These are phyloP conservation scores for Skeletonema grethae DNA, from an alignment of 108 stramenopile genomes.

Conservation along the genomic window DNA sequence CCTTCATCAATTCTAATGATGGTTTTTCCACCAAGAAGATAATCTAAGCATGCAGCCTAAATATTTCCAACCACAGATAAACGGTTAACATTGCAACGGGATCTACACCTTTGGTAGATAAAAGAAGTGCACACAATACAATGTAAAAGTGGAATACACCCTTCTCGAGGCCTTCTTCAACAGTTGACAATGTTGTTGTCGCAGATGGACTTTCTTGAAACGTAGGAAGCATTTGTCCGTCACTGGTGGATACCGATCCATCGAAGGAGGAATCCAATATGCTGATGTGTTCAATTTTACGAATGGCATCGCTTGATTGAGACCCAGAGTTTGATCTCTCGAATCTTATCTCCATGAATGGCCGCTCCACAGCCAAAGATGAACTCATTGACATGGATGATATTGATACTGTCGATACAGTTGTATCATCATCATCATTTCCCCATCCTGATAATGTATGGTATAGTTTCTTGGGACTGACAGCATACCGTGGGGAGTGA, in stretches of 20 bases:
- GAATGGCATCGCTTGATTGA: neutral
- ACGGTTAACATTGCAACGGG: neutral
- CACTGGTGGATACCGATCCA: neutral
- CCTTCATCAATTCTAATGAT: neutral
- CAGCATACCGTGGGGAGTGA: neutral
- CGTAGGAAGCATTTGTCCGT: neutral
- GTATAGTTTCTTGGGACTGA: neutral
- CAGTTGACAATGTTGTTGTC: neutral
- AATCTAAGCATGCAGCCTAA: neutral
- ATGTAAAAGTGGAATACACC: neutral
- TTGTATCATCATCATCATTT: neutral
- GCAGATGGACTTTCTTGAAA: neutral
- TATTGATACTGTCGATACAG: neutral
- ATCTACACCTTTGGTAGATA: neutral
- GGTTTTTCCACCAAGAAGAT: neutral
- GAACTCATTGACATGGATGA: neutral
- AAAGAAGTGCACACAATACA: neutral
- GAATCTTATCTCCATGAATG: neutral
- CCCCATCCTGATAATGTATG: neutral
- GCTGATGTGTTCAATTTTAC: neutral
- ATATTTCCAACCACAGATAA: neutral
- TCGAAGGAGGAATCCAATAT: neutral
- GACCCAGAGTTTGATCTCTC: neutral
- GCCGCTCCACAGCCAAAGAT: neutral
- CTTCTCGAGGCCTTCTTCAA: neutral